Evolutionary conservation across 179 eudicot species (phyloP).

Genomic region (Actinidia chinensis): DNA sequence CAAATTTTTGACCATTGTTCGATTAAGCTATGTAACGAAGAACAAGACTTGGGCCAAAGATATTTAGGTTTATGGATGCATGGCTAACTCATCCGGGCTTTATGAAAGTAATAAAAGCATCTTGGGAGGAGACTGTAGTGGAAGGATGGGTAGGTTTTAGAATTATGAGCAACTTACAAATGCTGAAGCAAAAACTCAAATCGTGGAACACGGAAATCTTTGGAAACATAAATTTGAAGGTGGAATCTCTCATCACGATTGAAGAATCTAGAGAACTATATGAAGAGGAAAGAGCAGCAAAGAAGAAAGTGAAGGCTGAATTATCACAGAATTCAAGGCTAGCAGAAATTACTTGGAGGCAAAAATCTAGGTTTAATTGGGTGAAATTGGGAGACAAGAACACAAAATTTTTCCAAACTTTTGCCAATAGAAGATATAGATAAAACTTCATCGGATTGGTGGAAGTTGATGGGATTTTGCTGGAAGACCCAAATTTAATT

Average conservation of each 20-base stretch:
- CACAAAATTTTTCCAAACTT: too few relatives aligned
- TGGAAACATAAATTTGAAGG: background rate
- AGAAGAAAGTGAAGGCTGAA: background rate
- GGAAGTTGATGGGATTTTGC: background rate
- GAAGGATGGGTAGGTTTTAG: background rate
- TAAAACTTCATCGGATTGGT: background rate
- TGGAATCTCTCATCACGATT: background rate
- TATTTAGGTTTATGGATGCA: background rate
- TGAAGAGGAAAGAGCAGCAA: background rate
- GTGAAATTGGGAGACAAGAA: too few relatives aligned
- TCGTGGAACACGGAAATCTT: too few relatives aligned
- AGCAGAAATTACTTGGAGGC: too few relatives aligned
- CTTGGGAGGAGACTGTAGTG: background rate
- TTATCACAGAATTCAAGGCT: too few relatives aligned
- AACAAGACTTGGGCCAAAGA: background rate
- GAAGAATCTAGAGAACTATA: background rate
- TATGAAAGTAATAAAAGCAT: background rate
- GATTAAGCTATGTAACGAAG: background rate
- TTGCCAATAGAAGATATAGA: background rate
- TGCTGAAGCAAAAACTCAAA: too few relatives aligned
- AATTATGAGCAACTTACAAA: background rate
- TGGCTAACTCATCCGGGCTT: background rate
- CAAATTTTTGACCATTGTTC: background rate
- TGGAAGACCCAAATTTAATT: background rate
- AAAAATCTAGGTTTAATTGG: too few relatives aligned